These are phyloP conservation scores for Diaporthe australafricana DNA, from an alignment of 2,329 filamentous ascomycete genomes.

Conservation along the genomic window DNA sequence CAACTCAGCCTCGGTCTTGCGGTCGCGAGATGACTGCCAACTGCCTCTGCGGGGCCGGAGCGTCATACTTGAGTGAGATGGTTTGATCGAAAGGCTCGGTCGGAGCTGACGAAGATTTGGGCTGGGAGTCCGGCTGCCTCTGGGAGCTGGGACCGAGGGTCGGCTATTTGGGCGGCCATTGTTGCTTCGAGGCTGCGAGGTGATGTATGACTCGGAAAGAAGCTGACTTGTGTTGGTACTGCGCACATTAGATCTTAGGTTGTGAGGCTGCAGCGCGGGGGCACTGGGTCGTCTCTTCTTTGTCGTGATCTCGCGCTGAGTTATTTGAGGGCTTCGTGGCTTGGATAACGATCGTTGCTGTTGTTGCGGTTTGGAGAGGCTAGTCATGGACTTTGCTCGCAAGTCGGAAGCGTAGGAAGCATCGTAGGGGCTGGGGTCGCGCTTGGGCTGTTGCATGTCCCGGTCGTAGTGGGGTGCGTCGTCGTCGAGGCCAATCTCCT, in stretches of 20 bases:
- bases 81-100: conserved; percentile 56
- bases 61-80: conserved; percentile 54
- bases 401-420: conserved; percentile 58
- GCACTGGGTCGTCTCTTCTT: conserved; percentile 55
- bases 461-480: conserved; percentile 51
- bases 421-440: conserved; percentile 61
- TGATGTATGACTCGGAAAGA: conserved; percentile 45
- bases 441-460: conserved; percentile 50
- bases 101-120: conserved; percentile 41
- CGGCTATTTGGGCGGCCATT: conserved; percentile 48
- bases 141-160: conserved; percentile 55
- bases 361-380: conserved; percentile 42
- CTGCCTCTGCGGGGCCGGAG: conserved; percentile 69
- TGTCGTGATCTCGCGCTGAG: conserved; percentile 48
- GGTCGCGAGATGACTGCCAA: conserved; percentile 75
- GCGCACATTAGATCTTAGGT: conserved; percentile 61
- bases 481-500: conserved; percentile 90
- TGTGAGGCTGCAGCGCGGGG: conserved; percentile 58
- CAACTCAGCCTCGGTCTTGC: conserved; percentile 77
- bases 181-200: conserved; percentile 44
- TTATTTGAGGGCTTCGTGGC: conserved; percentile 41
- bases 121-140: conserved; percentile 63
- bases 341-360: conserved; percentile 42
- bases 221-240: conserved; percentile 59
- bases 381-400: conserved; percentile 44